Evolutionary conservation across 2,329 filamentous ascomycete genomes (phyloP).

Genomic region (Orbilia oligospora): DNA sequence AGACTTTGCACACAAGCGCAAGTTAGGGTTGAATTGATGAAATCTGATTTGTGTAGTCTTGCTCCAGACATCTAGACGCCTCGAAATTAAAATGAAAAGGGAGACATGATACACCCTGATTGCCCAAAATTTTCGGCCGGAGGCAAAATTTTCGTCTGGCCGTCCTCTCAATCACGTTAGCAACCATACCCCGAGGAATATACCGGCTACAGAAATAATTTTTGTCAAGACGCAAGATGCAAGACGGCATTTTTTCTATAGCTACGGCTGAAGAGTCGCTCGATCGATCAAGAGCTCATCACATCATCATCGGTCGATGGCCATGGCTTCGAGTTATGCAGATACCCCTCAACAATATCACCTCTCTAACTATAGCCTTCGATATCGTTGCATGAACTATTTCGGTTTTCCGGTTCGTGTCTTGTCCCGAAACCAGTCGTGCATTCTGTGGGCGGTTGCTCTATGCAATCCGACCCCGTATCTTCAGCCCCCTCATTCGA

Average conservation of each 20-base stretch:
- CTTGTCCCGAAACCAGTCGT: background rate
- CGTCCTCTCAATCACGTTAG: background rate
- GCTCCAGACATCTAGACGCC: too few relatives aligned
- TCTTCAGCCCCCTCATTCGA: background rate
- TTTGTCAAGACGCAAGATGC: background rate
- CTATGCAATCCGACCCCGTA: background rate
- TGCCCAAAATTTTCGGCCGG: background rate
- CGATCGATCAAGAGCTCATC: too few relatives aligned
- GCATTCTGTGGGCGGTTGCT: background rate
- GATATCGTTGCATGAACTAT: background rate
- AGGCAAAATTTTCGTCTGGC: background rate
- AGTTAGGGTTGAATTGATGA: too few relatives aligned
- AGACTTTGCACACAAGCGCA: too few relatives aligned
- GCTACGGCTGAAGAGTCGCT: background rate
- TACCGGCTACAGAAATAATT: background rate
- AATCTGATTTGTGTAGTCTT: too few relatives aligned
- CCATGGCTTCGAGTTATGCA: background rate
- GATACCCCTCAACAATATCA: constrained; percentile 1
- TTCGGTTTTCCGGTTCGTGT: background rate
- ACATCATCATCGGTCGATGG: background rate
- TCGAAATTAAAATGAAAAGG: too few relatives aligned
- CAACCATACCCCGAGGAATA: background rate
- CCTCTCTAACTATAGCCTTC: background rate
- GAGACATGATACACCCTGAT: background rate
- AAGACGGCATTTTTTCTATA: background rate